Evolutionary conservation across 352 stramenopile genomes (phyloP), one percentile per base, ranked within the genome.

Genomic region (Phytophthora tubulina): DNA sequence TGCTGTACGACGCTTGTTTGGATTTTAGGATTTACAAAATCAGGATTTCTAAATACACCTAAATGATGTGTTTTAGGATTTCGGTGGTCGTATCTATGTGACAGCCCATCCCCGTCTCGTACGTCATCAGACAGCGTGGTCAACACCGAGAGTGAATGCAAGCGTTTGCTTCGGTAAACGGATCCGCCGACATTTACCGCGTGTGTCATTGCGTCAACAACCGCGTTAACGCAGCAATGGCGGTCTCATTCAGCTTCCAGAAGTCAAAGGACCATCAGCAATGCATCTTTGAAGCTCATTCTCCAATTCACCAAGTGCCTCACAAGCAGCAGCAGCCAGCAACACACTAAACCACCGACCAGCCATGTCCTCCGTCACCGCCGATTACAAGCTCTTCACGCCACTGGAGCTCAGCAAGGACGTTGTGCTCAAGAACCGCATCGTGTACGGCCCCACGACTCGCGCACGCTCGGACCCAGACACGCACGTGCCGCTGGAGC

Each of bases 371-470:
- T 62, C 50, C 17, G 41, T 48, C 38, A 68, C 61, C 15, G 10
- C 31, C 41, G 51, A 68, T 32, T 68, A 68, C 41, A 60, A 68
- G 49, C 61, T 68, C 51, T 68, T 55, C 61, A 68, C 50, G 13
- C 61, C 61, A 8, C 32, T 68, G 31, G 49, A 60, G 10, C 61
- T 68, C n/a, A 57, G 32, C 50, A 60, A 60, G 21, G 61, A 48
- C 39, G 32, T 68, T 5, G 41, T 54, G 13, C 50, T 68, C n/a
- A 62, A 68, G 58, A 66, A 66, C 58, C 58, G 58, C 35, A 66
- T 66, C 27, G 58, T 66, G n/a, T 66, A 66, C 58, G 61, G 61
- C n/a, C 61, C 61, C 33, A 52, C 61, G 15, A 68, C 61, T 30
- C 61, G 61, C 1, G 61, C 50, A 15, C 61, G 61, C 39, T 62